Evolutionary conservation across 306 rosid genomes (phyloP).

Genomic region (Benincasa hispida): DNA sequence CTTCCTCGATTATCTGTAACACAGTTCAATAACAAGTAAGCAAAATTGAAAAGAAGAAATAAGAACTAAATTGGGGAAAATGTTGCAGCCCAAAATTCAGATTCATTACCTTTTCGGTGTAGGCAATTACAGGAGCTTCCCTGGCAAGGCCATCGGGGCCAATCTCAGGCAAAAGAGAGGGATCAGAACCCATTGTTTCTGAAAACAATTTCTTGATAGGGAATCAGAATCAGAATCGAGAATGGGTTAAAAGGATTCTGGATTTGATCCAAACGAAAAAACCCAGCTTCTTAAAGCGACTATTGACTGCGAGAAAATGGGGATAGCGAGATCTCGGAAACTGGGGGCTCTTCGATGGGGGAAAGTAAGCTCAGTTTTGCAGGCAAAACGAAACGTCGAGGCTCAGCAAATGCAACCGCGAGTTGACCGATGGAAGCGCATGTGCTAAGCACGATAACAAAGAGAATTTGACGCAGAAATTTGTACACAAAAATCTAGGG

Average conservation of each 20-base stretch:
- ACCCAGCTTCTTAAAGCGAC: neutral
- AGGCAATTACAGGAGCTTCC: conserved; percentile 61
- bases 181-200: conserved; percentile 46
- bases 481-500: neutral
- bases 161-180: conserved; percentile 55
- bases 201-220: neutral
- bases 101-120: conserved; percentile 67
- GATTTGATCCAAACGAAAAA: neutral
- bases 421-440: neutral
- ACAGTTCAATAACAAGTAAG: neutral
- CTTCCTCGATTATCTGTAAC: conserved; percentile 68
- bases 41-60: neutral
- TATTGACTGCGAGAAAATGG: neutral
- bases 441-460: conserved; percentile 5
- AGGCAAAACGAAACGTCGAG: neutral
- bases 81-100: neutral
- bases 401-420: neutral
- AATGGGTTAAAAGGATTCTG: neutral
- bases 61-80: neutral
- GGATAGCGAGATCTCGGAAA: neutral
- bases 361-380: neutral
- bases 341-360: neutral
- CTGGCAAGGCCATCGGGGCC: conserved; percentile 84
- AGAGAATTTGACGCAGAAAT: neutral
- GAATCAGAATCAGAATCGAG: neutral